Evolutionary conservation across 345 rosid genomes (phyloP).

Genomic region (Salix brachista): DNA sequence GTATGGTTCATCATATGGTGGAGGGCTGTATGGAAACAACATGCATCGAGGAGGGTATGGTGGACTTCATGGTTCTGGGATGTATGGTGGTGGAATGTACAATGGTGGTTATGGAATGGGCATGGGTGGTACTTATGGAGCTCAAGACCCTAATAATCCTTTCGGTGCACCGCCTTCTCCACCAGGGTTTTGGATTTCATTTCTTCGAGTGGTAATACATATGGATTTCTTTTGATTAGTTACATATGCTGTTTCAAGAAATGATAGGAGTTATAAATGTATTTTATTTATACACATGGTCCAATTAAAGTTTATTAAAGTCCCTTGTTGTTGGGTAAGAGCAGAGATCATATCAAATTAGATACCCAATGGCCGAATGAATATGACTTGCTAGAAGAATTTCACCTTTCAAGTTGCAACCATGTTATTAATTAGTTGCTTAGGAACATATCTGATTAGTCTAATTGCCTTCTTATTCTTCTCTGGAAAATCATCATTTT

Average conservation of each 20-base stretch:
- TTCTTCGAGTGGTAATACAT: slow-evolving; percentile 9
- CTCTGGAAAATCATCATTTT: neutral
- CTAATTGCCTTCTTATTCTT: neutral
- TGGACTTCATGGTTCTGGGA: slow-evolving; percentile 13
- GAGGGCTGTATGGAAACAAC: slow-evolving; percentile 2
- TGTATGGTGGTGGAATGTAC: slow-evolving; percentile 16
- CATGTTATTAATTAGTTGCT: neutral
- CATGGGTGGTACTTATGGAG: slow-evolving; percentile 14
- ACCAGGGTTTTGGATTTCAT: slow-evolving; percentile 20
- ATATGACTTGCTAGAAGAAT: too few species aligned
- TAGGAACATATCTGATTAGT: neutral
- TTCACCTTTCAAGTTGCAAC: neutral
- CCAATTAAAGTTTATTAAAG: neutral
- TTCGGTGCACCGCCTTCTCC: slow-evolving; percentile 17
- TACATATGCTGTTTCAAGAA: neutral
- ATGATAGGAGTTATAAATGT: neutral
- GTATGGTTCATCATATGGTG: slow-evolving; percentile 9
- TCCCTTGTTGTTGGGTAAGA: neutral
- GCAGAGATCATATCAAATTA: neutral
- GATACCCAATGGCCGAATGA: neutral
- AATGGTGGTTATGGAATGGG: slow-evolving; percentile 16
- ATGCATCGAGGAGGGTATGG: slow-evolving; percentile 15
- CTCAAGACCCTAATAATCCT: slow-evolving; percentile 16
- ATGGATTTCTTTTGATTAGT: neutral
- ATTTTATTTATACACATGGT: neutral